phyloP scores from a whole-genome alignment of 2,329 filamentous ascomycete species.

The Neurospora crassa region DNA sequence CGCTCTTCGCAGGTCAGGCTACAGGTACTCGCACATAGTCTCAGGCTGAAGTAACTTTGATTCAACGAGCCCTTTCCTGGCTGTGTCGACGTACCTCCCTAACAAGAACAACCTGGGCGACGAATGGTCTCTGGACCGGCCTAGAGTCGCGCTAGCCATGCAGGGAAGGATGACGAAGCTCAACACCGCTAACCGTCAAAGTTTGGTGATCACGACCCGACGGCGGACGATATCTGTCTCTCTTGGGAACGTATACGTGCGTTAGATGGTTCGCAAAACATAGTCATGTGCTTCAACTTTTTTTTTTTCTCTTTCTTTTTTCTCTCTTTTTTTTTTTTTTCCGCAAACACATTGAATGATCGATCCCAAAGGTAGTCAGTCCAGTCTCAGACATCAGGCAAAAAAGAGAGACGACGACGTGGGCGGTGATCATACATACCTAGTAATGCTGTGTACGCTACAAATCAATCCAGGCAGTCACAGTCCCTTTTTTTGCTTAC shows the following conservation, averaged over 20 bases:
- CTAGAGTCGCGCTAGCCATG: background rate
- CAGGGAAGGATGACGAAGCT: background rate
- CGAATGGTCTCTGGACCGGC: background rate
- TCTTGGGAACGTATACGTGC: background rate
- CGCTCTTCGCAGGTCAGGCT: background rate
- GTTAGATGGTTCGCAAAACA: background rate
- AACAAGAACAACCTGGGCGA: background rate
- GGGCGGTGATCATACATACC: background rate
- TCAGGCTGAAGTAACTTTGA: background rate
- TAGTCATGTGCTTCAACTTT: background rate
- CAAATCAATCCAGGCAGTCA: background rate
- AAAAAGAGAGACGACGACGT: background rate
- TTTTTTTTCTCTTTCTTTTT: background rate
- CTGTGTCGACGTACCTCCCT: background rate
- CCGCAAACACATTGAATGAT: background rate
- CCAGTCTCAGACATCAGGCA: background rate
- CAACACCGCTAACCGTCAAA: background rate
- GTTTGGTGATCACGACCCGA: background rate
- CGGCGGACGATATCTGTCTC: background rate
- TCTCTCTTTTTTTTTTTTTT: background rate
- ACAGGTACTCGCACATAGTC: background rate
- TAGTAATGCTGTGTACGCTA: background rate
- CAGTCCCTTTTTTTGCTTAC: background rate
- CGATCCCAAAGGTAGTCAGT: background rate
- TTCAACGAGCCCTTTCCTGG: background rate